Evolutionary conservation across 2,329 filamentous ascomycete genomes (phyloP), one percentile per base, ranked within the genome.

Genomic region (Dactylellina cionopaga): DNA sequence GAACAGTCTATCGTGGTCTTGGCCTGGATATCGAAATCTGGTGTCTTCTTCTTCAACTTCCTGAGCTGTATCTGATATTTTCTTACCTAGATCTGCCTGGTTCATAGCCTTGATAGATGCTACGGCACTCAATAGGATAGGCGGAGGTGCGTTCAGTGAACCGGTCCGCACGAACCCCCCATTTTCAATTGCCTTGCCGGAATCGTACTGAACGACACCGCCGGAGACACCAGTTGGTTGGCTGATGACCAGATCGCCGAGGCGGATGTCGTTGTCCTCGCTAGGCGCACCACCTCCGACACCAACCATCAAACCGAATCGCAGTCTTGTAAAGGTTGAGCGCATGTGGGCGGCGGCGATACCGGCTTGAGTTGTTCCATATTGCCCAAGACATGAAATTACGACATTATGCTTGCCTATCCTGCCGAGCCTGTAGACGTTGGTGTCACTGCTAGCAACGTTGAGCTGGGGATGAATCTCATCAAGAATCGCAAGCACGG

Each of bases 201-300:
- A 35, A 35, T 52, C 47, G 13, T 52, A 52, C 4, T 52, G 47
- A 11, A 52, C 11, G 6, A 52, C 27, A 35, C 47, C 47, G 5
- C 47, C 27, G 3, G 13, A 33, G 11, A 5, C 10, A 11, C 17
- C 31, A 4, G 31, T 17, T 22, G 46, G 27, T 19, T 35, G 47
- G 27, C 69, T 69, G 17, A 74, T 33, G 11, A 56, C 33, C 5
- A 56, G 3, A 41, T 56, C 51, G 7, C 51, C 51, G 2, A 56
- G 33, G 4, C 51, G 41, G n/a, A n/a, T n/a, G n/a, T n/a, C n/a
- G n/a, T n/a, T n/a, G n/a, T n/a, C n/a, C n/a, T n/a, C n/a, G n/a
- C n/a, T n/a, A n/a, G n/a, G n/a, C n/a, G n/a, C n/a, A n/a, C n/a
- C n/a, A n/a, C n/a, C n/a, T n/a, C n/a, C n/a, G n/a, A n/a, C n/a